Base-by-base conservation (phyloP, 108 stramenopile genomes). In the Cyclotella choctawhatcheeana region DNA sequence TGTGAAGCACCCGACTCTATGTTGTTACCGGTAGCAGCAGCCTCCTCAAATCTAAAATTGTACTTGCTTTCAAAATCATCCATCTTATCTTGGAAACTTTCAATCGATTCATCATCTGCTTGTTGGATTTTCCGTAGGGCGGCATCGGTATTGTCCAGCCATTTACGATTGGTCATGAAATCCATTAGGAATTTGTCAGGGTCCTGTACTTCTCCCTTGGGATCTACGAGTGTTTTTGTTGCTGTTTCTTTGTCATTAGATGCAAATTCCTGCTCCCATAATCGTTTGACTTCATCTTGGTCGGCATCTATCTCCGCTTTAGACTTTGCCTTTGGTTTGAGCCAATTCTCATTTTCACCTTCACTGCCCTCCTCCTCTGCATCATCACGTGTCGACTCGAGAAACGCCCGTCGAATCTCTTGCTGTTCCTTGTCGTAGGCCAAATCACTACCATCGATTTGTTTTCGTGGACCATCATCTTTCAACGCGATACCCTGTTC, bases 41-140 rank as follows among this genome's bases (percentile, higher is more conserved):
- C 94, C 84, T 99, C 95, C 82, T 99, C 99, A 77, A 98, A 99
- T 21, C 99, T 92, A 72, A 99, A 99, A 70, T 99, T 99, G 89
- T 98, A 99, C 70, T 97, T 91, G 62, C 91, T 86, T 87, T 99
- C 99, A 81, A 96, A 99, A 20, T 85, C 95, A 67, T 99, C 99
- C 50, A 88, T 90, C n/a, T 75, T 71, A 25, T 99, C 98, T 64
- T 64, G 32, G 98, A 60, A 48, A 89, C 93, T 50, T 94, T 88
- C 32, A 93, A 82, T 26, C 89, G 90, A 50, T 88, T 69, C 45
- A 48, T 65, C 69, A 47, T 81, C 82, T 0, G 62, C 63, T 24
- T 67, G 63, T 30, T 76, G 70, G 26, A 51, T 35, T 21, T 33
- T 32, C 4, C 60, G 56, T 22, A 67, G 62, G 20, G 24, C 55